Conservation (phyloP, 805 yeast genomes). For the Allodekkera sacchari region DNA sequence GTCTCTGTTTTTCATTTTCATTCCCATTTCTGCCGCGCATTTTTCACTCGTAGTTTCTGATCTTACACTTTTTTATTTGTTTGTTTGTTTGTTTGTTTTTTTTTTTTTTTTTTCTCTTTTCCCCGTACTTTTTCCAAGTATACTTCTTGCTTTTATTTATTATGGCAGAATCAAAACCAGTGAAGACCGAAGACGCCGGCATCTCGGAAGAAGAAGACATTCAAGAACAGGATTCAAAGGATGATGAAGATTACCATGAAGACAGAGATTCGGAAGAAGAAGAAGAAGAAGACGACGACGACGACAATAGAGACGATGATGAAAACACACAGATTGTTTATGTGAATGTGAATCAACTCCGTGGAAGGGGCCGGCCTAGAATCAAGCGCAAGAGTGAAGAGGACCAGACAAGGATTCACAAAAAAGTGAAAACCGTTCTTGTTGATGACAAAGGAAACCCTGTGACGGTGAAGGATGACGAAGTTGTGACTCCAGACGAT, state of each 20-base stretch:
- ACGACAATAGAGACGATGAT: conserved; percentile 18
- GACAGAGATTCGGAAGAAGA: conserved; percentile 13
- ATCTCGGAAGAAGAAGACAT: conserved; percentile 11
- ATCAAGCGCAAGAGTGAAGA: conserved; percentile 20
- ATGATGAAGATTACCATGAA: conserved; percentile 15
- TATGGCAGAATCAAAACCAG: no score
- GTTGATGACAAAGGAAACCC: conserved; percentile 63
- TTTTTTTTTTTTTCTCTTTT: no score
- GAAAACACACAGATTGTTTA: conserved; percentile 8
- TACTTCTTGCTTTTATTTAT: no score
- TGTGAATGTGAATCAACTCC: conserved; percentile 9
- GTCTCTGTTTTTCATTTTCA: no score
- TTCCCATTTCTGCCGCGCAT: no score
- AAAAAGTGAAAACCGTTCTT: conserved; percentile 18
- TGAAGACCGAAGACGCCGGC: conserved; percentile 10
- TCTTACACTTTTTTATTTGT: no score
- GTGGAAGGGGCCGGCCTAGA: conserved; percentile 25
- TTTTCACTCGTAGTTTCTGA: no score
- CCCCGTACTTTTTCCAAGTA: no score
- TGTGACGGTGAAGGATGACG: conserved; percentile 60
- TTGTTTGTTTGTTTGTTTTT: no score
- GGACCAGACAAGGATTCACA: conserved; percentile 20
- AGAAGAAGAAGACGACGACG: conserved; percentile 15
- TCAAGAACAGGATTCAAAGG: conserved; percentile 14
- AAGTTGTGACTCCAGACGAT: conserved; percentile 69